A percentile compares a stretch with the other conserved stretches of the same genome.
Evolutionary conservation across 495 filamentous ascomycete species (phyloP).

Genomic region (Pseudoneurospora amorphoporcata): DNA sequence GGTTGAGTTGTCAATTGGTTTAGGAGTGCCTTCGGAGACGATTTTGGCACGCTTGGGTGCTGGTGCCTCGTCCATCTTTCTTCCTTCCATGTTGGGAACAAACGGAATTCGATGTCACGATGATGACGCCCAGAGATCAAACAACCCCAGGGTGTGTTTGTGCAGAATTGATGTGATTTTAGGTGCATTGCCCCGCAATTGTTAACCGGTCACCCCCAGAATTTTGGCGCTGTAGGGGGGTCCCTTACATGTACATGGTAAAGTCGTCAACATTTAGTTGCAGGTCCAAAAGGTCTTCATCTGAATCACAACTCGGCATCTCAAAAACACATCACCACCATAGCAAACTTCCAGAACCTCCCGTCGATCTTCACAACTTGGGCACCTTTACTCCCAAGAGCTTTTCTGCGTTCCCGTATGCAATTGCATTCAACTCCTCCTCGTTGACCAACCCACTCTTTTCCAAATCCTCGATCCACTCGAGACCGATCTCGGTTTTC

Average conservation of each 20-base stretch:
- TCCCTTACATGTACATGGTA: not conserved
- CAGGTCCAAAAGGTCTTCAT: not conserved
- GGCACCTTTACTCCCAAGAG: constrained; percentile 27
- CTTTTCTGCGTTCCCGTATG: constrained; percentile 44
- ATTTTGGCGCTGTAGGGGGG: not conserved
- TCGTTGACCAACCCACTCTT: constrained; percentile 39
- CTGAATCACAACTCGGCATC: not conserved
- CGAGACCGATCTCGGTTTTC: constrained; percentile 31
- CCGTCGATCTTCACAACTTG: not conserved
- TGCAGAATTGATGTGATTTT: not conserved
- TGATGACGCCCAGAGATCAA: constrained; percentile 4
- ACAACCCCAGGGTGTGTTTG: constrained; percentile 4
- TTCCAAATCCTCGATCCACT: constrained; percentile 39
- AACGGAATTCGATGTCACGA: not conserved
- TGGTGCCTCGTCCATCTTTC: not conserved
- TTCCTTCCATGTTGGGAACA: not conserved
- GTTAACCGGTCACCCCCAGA: not conserved
- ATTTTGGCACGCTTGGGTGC: not conserved
- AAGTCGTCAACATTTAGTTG: not conserved
- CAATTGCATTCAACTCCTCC: constrained; percentile 44
- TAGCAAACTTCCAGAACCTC: not conserved
- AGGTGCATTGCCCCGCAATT: not conserved
- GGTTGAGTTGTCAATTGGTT: not conserved
- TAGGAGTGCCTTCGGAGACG: not conserved
- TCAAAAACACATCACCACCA: not conserved